A percentile compares a stretch with the other conserved stretches of the same genome.
Conservation (phyloP, 352 stramenopile genomes). For the Phytophthora kernoviae region DNA sequence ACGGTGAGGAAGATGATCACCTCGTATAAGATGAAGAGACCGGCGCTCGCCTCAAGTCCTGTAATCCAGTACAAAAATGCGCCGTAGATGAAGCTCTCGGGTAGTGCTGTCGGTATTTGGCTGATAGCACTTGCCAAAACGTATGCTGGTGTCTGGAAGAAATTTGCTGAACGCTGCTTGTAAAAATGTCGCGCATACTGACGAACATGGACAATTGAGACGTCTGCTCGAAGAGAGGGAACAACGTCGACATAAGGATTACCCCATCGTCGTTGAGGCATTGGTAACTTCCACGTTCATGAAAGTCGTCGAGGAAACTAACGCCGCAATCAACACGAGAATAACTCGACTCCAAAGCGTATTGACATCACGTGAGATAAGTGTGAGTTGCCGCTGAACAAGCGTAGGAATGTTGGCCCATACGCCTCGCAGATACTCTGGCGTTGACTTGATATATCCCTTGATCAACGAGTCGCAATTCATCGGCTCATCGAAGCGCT, state of each 20-base stretch:
- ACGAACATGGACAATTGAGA: conserved; percentile 70
- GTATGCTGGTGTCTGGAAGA: conserved; percentile 68
- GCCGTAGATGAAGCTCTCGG: conserved; percentile 73
- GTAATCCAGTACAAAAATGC: conserved; percentile 40
- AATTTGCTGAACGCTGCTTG: conserved; percentile 74
- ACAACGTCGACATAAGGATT: conserved; percentile 72
- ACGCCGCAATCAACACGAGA: conserved; percentile 33
- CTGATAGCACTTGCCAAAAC: conserved; percentile 40
- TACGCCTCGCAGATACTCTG: conserved; percentile 12
- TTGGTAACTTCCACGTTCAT: conserved; percentile 27
- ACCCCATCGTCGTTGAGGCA: conserved; percentile 44
- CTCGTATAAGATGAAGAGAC: conserved; percentile 61
- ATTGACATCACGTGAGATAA: conserved; percentile 45
- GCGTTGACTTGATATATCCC: conserved; percentile 25
- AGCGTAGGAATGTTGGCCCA: conserved; percentile 14
- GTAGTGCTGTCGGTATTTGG: conserved; percentile 35
- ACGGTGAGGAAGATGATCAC: conserved; percentile 51
- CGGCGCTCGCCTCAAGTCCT: conserved; percentile 35
- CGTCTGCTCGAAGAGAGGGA: conserved; percentile 63
- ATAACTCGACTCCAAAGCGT: conserved; percentile 36
- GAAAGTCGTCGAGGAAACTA: conserved; percentile 34
- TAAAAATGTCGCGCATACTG: conserved; percentile 61
- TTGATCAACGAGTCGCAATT: conserved; percentile 82
- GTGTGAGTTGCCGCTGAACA: conserved; percentile 43
- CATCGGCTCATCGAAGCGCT: conserved; percentile 82